Evolutionary conservation across 2,329 filamentous ascomycete species (phyloP), one percentile per base, ranked within the genome.

Genomic region (Aspergillus brasiliensis): DNA sequence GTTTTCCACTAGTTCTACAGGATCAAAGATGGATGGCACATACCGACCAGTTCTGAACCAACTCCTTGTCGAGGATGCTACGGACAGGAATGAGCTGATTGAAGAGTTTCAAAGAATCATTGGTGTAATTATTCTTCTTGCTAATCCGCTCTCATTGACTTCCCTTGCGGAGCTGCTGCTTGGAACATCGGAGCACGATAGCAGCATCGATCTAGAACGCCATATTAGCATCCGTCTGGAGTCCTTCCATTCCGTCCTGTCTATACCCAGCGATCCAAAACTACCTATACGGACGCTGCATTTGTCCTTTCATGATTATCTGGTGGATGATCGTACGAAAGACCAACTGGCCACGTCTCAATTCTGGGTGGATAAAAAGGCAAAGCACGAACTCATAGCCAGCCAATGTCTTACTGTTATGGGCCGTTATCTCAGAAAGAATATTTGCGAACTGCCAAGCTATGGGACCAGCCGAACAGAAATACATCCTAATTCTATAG

Each of bases 281-380:
- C 21, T 13, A n/a, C 63, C 67, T 6, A 34, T 68, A 15, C 51
- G 62, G 13, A 56, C 70, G 1, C 55, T 70, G 23, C 68, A 72
- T 57, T 59, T 67, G 52, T 74, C 70, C 40, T 75, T 74, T 51
- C 68, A 67, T 54, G 69, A 75, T 61, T 73, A 68, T 47, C 67
- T 74, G 8, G 67, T 73, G 56, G 58, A 78, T 53, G 66, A 74
- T 62, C 3, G 27, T 17, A 56, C 53, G 13, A 56, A 46, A n/a
- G 27, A 27, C 27, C 27, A 27, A 27, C 6, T 7, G 27, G 27
- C 27, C 2, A 27, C 27, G 27, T 1, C 27, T 27, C 27, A 5
- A 19, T 40, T 40, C 37, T 40, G 15, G 10, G 15, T 23, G 21
- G 51, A 25, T n/a, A 40, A 70, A 65, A 61, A 46, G 58, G n/a